Percentiles rank a stretch among this genome's conserved stretches.
Conservation (phyloP, 2,329 filamentous ascomycete genomes). For the Paecilomyces variotii region DNA sequence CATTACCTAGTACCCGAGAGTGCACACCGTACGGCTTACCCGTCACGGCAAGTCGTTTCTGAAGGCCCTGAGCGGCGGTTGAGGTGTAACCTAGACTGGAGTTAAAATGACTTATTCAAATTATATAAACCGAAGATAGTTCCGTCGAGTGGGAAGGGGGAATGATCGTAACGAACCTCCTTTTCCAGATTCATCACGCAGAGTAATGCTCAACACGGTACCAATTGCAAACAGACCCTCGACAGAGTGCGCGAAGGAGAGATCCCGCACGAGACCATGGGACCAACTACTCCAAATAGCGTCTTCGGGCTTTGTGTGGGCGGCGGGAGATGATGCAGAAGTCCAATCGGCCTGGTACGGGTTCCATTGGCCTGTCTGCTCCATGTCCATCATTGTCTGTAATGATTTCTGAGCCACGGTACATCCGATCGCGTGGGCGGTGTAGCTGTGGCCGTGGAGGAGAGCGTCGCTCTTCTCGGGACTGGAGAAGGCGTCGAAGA, state of each 20-base stretch:
- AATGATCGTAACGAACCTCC: slow-evolving; percentile 26
- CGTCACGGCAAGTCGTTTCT: slow-evolving; percentile 39
- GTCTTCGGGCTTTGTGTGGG: not conserved
- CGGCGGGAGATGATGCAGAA: slow-evolving; percentile 1
- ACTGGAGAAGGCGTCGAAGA: slow-evolving; percentile 65
- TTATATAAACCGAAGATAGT: too few relatives aligned
- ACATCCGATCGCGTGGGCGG: slow-evolving; percentile 73
- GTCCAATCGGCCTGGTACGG: slow-evolving; percentile 46
- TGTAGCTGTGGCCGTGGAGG: slow-evolving; percentile 81
- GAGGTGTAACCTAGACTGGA: slow-evolving; percentile 46
- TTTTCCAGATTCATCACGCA: slow-evolving; percentile 40
- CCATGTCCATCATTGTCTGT: slow-evolving; percentile 51
- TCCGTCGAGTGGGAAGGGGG: not conserved
- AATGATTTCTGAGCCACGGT: slow-evolving; percentile 66
- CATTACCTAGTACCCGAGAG: slow-evolving; percentile 53
- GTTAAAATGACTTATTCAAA: not conserved
- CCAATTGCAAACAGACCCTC: slow-evolving; percentile 65
- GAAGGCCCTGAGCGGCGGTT: slow-evolving; percentile 46
- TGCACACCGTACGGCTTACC: slow-evolving; percentile 42
- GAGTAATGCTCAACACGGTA: slow-evolving; percentile 60
- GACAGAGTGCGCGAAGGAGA: slow-evolving; percentile 53
- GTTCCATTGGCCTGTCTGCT: slow-evolving; percentile 50
- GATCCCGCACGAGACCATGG: slow-evolving; percentile 45
- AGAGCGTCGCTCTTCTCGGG: slow-evolving; percentile 70
- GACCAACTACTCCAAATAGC: slow-evolving; percentile 66